Conservation (phyloP, 768 basidiomycete genomes). For the Mycena vulgaris region DNA sequence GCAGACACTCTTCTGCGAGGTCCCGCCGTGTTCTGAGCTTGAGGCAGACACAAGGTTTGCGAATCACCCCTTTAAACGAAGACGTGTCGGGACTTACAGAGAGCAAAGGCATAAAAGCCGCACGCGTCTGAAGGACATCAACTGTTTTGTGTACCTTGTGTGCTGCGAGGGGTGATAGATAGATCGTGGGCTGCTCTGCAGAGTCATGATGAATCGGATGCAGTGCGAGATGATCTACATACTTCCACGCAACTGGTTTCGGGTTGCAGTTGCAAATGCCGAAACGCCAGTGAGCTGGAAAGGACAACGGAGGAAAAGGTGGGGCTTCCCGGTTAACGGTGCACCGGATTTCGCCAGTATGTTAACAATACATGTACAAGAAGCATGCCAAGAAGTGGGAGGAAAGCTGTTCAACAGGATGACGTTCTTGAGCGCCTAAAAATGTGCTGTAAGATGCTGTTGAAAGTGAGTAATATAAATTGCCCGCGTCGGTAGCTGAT, state of each 20-base stretch:
- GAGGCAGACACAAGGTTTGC: constrained; percentile 23
- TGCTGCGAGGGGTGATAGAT: not conserved
- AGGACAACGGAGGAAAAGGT: too few species aligned
- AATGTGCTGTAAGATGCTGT: too few species aligned
- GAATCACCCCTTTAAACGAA: constrained; percentile 25
- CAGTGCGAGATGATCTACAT: not conserved
- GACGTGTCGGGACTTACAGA: constrained; percentile 5
- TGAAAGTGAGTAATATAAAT: too few species aligned
- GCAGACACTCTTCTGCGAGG: constrained; percentile 15
- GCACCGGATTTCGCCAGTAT: too few species aligned
- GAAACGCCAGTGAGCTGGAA: too few species aligned
- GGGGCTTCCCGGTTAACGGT: too few species aligned
- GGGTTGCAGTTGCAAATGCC: not conserved
- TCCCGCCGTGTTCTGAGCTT: not conserved
- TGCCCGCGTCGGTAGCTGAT: not conserved
- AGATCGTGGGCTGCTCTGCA: not conserved
- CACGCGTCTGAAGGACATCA: not conserved
- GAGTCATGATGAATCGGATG: not conserved
- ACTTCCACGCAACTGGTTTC: not conserved
- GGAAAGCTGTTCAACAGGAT: too few species aligned
- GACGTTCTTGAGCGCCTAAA: too few species aligned
- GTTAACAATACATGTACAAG: too few species aligned
- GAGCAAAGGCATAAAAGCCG: not conserved
- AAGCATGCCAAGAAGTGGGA: too few species aligned
- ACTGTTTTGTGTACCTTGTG: not conserved